phyloP scores from a whole-genome alignment of 371 early-diverging fungal genomes.

The Mortierella sp. region DNA sequence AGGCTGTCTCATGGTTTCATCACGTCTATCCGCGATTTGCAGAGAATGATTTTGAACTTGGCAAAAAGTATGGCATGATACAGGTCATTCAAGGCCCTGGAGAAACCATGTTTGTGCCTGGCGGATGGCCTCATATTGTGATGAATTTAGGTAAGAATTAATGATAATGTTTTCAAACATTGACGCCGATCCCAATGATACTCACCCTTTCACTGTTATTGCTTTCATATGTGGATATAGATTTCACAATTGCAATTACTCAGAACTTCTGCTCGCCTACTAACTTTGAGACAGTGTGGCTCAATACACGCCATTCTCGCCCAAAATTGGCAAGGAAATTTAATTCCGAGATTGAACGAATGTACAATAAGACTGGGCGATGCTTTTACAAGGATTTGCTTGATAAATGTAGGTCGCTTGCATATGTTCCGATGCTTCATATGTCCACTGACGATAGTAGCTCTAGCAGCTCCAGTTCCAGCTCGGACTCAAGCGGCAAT shows the following conservation, averaged over 20 bases:
- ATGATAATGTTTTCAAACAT: neutral
- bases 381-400: slow-evolving; percentile 60
- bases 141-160: slow-evolving; percentile 76
- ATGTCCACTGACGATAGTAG: slow-evolving; percentile 65
- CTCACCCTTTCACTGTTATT: neutral
- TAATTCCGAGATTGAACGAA: slow-evolving; percentile 58
- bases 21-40: slow-evolving; percentile 75
- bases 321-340: slow-evolving; percentile 77
- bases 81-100: slow-evolving; percentile 83
- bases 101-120: slow-evolving; percentile 89
- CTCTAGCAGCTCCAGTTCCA: slow-evolving; percentile 48
- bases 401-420: slow-evolving; percentile 61
- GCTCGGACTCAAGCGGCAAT: slow-evolving; percentile 37
- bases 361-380: slow-evolving; percentile 56
- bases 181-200: neutral
- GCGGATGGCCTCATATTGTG: slow-evolving; percentile 89
- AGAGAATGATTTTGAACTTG: slow-evolving; percentile 46
- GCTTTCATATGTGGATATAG: slow-evolving; percentile 39
- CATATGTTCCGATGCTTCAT: slow-evolving; percentile 69
- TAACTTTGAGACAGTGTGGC: slow-evolving; percentile 81
- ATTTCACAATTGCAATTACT: slow-evolving; percentile 85
- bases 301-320: slow-evolving; percentile 76
- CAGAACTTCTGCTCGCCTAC: slow-evolving; percentile 86
- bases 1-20: slow-evolving; percentile 86
- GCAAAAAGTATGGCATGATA: slow-evolving; percentile 74